Evolutionary conservation across 768 basidiomycete species (phyloP).

Genomic region (Hygrophoropsis aurantiaca): DNA sequence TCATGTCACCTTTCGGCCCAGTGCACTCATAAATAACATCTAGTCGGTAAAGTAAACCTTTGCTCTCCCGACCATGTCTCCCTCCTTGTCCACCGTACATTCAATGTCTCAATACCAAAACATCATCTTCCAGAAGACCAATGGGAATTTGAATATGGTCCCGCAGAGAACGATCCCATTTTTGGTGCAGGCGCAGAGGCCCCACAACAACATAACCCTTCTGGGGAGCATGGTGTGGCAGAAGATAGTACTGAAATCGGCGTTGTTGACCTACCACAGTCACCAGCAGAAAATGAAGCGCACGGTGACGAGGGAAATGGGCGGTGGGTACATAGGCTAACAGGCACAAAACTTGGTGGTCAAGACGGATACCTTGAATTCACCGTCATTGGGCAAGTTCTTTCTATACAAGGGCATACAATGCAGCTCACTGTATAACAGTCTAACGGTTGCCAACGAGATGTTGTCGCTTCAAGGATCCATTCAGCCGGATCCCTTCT

Average conservation of each 20-base stretch:
- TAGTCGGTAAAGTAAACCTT: constrained; percentile 85
- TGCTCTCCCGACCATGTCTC: constrained; percentile 93
- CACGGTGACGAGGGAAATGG: constrained; percentile 49
- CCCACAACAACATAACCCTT: too few species aligned
- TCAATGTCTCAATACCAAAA: constrained; percentile 93
- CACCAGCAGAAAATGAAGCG: constrained; percentile 27
- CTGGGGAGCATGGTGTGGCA: constrained; percentile 11
- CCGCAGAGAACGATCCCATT: constrained; percentile 79
- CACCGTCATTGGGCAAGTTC: constrained; percentile 81
- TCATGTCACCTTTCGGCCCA: neutral
- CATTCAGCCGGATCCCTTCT: constrained; percentile 74
- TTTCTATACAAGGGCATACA: neutral
- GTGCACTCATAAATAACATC: neutral
- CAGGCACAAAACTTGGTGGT: constrained; percentile 70
- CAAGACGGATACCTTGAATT: constrained; percentile 69
- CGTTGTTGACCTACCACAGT: neutral
- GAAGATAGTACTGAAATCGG: constrained; percentile 12
- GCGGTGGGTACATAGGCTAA: constrained; percentile 75
- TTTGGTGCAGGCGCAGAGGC: constrained; percentile 49
- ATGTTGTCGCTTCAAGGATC: constrained; percentile 91
- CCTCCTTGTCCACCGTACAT: constrained; percentile 85
- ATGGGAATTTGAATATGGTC: constrained; percentile 87
- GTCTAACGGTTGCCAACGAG: constrained; percentile 86
- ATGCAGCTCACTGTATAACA: constrained; percentile 28
- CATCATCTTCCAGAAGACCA: constrained; percentile 81